Evolutionary conservation across 192 early-diverging fungal genomes (phyloP).

Genomic region (Geosiphon pyriformis): DNA sequence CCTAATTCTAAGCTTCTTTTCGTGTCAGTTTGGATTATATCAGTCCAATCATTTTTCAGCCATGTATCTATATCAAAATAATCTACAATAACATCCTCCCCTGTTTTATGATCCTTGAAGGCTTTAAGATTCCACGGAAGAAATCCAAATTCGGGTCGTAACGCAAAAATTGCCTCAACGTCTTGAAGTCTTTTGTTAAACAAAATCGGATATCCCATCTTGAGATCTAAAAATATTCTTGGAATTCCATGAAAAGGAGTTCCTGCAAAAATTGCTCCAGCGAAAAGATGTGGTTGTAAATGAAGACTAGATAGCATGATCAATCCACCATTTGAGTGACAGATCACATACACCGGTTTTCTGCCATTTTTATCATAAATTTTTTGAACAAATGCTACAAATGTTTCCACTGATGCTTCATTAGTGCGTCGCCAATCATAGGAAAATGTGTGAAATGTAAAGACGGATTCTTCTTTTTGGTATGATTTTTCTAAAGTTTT

Average conservation of each 20-base stretch:
- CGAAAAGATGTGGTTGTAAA: constrained; percentile 8
- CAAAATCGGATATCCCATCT: not conserved
- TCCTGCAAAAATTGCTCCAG: constrained; percentile 10
- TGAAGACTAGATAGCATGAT: constrained; percentile 12
- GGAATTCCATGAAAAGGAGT: constrained; percentile 8
- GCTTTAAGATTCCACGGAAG: not conserved
- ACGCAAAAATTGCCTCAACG: not conserved
- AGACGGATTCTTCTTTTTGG: not conserved
- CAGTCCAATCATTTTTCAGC: constrained; percentile 1
- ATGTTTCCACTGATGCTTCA: not conserved
- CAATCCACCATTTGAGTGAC: constrained; percentile 19
- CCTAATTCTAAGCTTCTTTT: constrained; percentile 9
- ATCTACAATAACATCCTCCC: not conserved
- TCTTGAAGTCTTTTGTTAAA: constrained; percentile 22
- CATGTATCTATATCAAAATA: constrained; percentile 12
- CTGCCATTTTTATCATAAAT: constrained; percentile 8
- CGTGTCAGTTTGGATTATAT: not conserved
- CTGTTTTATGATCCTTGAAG: not conserved
- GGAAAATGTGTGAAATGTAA: constrained; percentile 18
- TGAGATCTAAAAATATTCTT: constrained; percentile 7
- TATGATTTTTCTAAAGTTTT: constrained; percentile 1
- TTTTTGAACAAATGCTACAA: constrained; percentile 4
- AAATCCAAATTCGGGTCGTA: constrained; percentile 3
- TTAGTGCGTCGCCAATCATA: constrained; percentile 20
- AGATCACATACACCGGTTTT: constrained; percentile 10